These are phyloP conservation scores for Lumnitzera littorea DNA, from an alignment of 345 rosid species.

Conservation along the genomic window DNA sequence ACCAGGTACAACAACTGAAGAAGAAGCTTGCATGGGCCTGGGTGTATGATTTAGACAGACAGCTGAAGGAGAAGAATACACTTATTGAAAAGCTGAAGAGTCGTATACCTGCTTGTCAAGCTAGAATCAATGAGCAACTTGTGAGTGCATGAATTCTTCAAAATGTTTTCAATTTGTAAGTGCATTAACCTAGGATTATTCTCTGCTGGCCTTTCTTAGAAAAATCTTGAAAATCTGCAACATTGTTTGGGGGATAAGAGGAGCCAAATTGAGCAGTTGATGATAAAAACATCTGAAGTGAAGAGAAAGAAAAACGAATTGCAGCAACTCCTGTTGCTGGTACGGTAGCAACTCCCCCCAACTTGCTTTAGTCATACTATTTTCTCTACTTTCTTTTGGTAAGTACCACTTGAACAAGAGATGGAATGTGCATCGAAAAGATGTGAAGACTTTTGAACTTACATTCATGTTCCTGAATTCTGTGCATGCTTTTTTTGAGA, in stretches of 20 bases:
- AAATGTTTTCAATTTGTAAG: neutral
- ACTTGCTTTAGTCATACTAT: neutral
- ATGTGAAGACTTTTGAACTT: too few species aligned
- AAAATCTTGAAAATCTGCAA: conserved; percentile 45
- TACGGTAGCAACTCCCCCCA: conserved; percentile 22
- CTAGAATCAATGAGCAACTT: conserved; percentile 62
- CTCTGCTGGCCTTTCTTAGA: conserved; percentile 23
- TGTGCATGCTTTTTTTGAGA: too few species aligned
- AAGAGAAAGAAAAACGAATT: conserved; percentile 59
- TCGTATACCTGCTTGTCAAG: conserved; percentile 87
- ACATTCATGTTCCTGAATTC: too few species aligned
- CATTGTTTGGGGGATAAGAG: conserved; percentile 58
- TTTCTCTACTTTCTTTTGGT: too few species aligned
- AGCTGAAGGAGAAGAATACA: conserved; percentile 45
- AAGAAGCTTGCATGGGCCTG: conserved; percentile 95
- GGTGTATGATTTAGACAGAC: conserved; percentile 78
- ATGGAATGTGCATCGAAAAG: too few species aligned
- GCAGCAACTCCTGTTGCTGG: conserved; percentile 49
- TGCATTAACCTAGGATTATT: too few species aligned
- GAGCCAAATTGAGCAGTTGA: conserved; percentile 52
- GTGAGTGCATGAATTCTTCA: conserved; percentile 35
- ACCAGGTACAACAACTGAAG: conserved; percentile 56
- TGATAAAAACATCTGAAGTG: conserved; percentile 63
- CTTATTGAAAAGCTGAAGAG: conserved; percentile 61
- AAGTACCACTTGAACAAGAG: too few species aligned